Conservation (phyloP, 805 yeast genomes). For the Ogataea ganodermae region DNA sequence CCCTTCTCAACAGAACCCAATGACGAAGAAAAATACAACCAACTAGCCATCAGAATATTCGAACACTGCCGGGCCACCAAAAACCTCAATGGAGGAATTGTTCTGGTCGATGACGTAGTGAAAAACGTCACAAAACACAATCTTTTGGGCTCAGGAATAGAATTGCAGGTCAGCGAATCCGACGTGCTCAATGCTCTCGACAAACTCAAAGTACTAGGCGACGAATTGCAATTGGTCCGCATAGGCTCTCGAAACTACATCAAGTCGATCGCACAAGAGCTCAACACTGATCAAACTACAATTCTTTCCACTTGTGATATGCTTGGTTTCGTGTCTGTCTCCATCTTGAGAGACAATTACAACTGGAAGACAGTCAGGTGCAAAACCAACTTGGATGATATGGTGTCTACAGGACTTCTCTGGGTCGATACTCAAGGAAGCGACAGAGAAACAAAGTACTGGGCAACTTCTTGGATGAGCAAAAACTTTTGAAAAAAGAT, state of each 20-base stretch:
- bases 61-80: conserved; percentile 73
- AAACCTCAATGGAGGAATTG: conserved; percentile 79
- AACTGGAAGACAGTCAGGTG: conserved; percentile 71
- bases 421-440: conserved; percentile 74
- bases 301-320: conserved; percentile 77
- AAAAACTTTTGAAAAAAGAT: conserved; percentile 11
- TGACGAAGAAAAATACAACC: conserved; percentile 59
- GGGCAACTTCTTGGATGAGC: conserved; percentile 77
- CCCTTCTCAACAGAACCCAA: conserved; percentile 32
- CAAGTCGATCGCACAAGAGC: conserved; percentile 62
- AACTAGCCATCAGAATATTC: conserved; percentile 70
- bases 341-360: conserved; percentile 69
- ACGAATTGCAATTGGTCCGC: conserved; percentile 64
- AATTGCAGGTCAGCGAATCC: conserved; percentile 36
- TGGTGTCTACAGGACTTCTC: conserved; percentile 78
- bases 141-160: conserved; percentile 26
- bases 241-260: conserved; percentile 61
- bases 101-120: conserved; percentile 58
- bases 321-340: conserved; percentile 70
- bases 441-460: conserved; percentile 48
- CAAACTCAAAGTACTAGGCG: conserved; percentile 59
- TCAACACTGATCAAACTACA: conserved; percentile 66
- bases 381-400: conserved; percentile 65
- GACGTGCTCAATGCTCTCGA: conserved; percentile 62
- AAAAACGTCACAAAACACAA: conserved; percentile 30